These are phyloP conservation scores for Nephelium lappaceum DNA, from an alignment of 345 rosid species.

Conservation along the genomic window DNA sequence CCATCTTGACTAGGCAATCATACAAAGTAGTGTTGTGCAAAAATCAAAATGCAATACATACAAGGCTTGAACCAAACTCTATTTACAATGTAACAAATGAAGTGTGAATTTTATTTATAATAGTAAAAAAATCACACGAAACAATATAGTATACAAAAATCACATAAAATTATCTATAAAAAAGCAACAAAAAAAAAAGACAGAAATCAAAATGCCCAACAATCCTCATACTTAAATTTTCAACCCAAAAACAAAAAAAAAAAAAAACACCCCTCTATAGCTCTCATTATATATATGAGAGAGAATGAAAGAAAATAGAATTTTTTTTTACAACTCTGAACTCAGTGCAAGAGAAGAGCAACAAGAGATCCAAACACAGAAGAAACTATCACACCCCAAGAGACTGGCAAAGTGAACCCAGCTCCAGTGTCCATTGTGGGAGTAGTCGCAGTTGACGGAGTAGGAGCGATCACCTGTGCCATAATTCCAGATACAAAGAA, in stretches of 20 bases:
- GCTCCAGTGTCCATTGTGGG: constrained; percentile 27
- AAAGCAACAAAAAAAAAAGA: neutral
- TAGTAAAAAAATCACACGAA: neutral
- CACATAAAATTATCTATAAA: neutral
- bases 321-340: neutral
- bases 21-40: no score
- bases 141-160: neutral
- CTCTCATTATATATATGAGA: neutral
- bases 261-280: neutral
- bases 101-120: neutral
- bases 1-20: no score
- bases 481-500: neutral
- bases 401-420: constrained; percentile 12
- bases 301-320: neutral
- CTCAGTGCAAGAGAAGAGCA: constrained; percentile 20
- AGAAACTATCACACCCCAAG: neutral
- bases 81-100: neutral
- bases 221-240: neutral
- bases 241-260: neutral
- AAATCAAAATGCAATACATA: no score
- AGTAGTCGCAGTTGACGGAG: neutral
- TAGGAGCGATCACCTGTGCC: constrained; percentile 15
- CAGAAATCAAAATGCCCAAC: neutral
- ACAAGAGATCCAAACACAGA: constrained; percentile 10
- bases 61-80: neutral